Percentiles rank a stretch among this genome's conserved stretches.
These are phyloP conservation scores for Rosa hybrid DNA, from an alignment of 331 rosid genomes.

Conservation along the genomic window DNA sequence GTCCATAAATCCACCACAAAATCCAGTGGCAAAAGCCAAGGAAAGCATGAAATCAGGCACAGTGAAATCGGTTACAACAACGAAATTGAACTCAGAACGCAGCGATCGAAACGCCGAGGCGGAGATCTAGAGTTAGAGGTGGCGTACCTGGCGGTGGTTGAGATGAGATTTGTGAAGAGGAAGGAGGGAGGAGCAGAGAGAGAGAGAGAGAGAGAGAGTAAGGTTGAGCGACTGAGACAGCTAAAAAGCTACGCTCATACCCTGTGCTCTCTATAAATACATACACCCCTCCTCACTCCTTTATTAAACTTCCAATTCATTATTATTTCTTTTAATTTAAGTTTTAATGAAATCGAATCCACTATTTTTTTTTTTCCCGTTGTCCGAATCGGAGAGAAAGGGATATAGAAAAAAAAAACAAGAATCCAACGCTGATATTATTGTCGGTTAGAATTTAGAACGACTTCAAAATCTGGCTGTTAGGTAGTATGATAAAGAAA, in stretches of 20 bases:
- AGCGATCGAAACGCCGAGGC: slow-evolving; percentile 11
- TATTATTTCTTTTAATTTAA: background rate
- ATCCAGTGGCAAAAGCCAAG: background rate
- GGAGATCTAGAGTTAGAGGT: slow-evolving; percentile 28
- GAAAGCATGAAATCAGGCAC: slow-evolving; percentile 6
- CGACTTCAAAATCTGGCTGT: too few relatives aligned
- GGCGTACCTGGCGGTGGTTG: slow-evolving; percentile 32
- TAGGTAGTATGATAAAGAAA: too few relatives aligned
- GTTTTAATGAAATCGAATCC: background rate
- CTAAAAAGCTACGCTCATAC: background rate
- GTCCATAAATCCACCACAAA: background rate
- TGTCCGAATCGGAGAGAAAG: too few relatives aligned
- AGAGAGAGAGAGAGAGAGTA: background rate
- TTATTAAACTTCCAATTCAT: background rate
- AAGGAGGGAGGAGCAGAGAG: slow-evolving; percentile 4
- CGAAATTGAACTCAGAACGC: slow-evolving; percentile 10
- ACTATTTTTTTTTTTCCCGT: background rate
- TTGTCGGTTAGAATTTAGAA: background rate
- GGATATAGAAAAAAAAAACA: background rate
- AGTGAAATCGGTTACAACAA: background rate
- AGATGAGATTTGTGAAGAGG: slow-evolving; percentile 34
- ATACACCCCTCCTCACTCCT: background rate
- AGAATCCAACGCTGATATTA: background rate
- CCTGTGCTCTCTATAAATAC: background rate
- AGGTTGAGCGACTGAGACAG: background rate